Evolutionary conservation across 305 asterid genomes (phyloP).

Genomic region (Striga hermonthica): DNA sequence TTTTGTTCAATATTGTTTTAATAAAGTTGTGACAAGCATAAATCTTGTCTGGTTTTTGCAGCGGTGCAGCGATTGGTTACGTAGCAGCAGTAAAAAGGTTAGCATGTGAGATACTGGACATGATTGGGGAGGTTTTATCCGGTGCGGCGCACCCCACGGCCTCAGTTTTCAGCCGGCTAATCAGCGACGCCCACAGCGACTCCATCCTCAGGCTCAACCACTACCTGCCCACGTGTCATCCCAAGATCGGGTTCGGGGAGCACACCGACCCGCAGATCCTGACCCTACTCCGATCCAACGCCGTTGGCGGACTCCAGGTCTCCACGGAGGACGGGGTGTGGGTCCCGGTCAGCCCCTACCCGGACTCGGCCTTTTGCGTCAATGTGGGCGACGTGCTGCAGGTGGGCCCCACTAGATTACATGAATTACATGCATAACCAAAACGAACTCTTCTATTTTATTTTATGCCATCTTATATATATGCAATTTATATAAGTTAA

Average conservation of each 20-base stretch:
- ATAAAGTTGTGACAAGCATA: no score
- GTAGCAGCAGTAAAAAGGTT: slow-evolving; percentile 52
- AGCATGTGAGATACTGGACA: slow-evolving; percentile 63
- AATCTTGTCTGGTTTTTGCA: slow-evolving; percentile 22
- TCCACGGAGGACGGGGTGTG: slow-evolving; percentile 64
- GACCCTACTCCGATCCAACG: slow-evolving; percentile 69
- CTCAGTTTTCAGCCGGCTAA: slow-evolving; percentile 39
- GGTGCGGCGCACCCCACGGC: slow-evolving; percentile 1
- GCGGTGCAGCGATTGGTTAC: slow-evolving; percentile 50
- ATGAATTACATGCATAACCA: no score
- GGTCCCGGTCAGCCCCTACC: slow-evolving; percentile 62
- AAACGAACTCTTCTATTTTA: no score
- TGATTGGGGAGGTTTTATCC: slow-evolving; percentile 45
- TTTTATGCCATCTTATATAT: no score
- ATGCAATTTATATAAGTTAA: no score
- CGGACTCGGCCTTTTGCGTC: slow-evolving; percentile 54
- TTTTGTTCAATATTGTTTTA: no score
- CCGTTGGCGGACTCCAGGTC: slow-evolving; percentile 63
- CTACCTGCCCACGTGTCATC: slow-evolving; percentile 43
- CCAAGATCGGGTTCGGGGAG: slow-evolving; percentile 68
- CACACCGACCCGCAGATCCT: slow-evolving; percentile 90
- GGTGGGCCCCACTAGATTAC: slow-evolving; percentile 35
- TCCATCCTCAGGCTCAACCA: slow-evolving; percentile 65
- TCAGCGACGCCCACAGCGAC: slow-evolving; percentile 44
- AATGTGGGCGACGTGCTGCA: slow-evolving; percentile 75